phyloP scores from a whole-genome alignment of 1,284 basidiomycete genomes.

The Grifola frondosa region DNA sequence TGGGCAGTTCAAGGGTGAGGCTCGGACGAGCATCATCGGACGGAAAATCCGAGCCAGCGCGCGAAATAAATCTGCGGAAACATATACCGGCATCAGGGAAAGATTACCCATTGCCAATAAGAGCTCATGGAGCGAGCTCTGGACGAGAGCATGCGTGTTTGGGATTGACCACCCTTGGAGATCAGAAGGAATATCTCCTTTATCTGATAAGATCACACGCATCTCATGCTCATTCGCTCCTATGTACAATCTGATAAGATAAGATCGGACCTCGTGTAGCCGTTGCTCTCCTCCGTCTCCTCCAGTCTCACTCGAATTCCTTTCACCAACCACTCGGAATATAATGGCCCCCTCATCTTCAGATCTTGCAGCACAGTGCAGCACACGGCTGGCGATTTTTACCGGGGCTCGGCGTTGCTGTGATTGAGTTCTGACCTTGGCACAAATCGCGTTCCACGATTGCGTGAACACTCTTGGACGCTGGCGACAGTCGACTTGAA shows the following conservation, averaged over 20 bases:
- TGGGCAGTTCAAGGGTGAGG: constrained; percentile 1
- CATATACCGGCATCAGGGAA: constrained; percentile 1
- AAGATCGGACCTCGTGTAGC: constrained; percentile 8
- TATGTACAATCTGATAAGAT: constrained; percentile 21
- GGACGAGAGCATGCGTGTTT: not conserved
- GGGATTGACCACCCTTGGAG: not conserved
- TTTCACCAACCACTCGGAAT: constrained; percentile 5
- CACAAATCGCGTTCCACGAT: too few species aligned
- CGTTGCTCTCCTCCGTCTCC: not conserved
- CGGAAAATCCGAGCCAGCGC: constrained; percentile 9
- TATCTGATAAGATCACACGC: constrained; percentile 26
- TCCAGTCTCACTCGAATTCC: constrained; percentile 1
- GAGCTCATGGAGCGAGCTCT: not conserved
- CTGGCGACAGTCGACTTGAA: too few species aligned
- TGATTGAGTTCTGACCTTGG: too few species aligned
- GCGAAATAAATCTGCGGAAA: too few species aligned
- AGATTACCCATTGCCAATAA: constrained; percentile 3
- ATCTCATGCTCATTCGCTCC: too few species aligned
- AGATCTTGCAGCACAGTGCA: too few species aligned
- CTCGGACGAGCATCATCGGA: constrained; percentile 5
- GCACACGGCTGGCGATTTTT: too few species aligned
- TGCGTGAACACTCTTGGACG: too few species aligned
- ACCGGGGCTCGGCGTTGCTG: too few species aligned
- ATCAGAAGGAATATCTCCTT: constrained; percentile 10
- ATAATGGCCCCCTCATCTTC: constrained; percentile 2